Base-by-base conservation (phyloP, 306 rosid genomes). In the Quercus bicolor region DNA sequence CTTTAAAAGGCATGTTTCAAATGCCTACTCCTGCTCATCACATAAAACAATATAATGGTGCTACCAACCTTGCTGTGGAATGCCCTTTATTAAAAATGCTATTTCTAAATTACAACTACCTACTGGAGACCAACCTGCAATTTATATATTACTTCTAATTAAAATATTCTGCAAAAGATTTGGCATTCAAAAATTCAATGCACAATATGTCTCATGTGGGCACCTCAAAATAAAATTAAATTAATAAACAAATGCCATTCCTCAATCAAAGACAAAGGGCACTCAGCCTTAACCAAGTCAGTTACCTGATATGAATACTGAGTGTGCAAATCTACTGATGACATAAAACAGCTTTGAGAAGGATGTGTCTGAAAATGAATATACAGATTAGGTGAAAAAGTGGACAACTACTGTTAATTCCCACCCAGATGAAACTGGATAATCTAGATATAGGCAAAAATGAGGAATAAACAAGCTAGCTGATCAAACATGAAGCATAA, bases 321-420 rank as follows among this genome's bases (percentile, higher is more conserved):
- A 72, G 97, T 93, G 82, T 93, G 97, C 79, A 91, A 82, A 84
- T 93, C 97, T 83, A 93, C 91, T 0, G 98, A 93, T 70, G 97
- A 93, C 93, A 93, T 77, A 90, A 93, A 93, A 86, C 96, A 93
- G 78, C 86, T 88, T 79, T 93, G 97, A 24, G 98, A 87, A 75
- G 93, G 98, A 87, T 93, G 95, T 7, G 98, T 91, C 97, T 91
- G 82, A 56, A 84, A 86, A 71, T 4, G 52, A 43, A 73, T 12
- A n/a, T 16, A 69, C 77, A 48, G 23, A 6, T 64, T 54, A 74
- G 75, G 70, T 28, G 56, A 48, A 66, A 34, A 16, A 68, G 40
- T 57, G 52, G 75, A 65, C 11, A 79, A 72, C 28, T 72, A 24
- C 69, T 19, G 51, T 65, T 13, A 13, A 40, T 20, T 56, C 3